Evolutionary conservation across 2,329 filamentous ascomycete species (phyloP).

Genomic region (Ceratocystis smalleyi): DNA sequence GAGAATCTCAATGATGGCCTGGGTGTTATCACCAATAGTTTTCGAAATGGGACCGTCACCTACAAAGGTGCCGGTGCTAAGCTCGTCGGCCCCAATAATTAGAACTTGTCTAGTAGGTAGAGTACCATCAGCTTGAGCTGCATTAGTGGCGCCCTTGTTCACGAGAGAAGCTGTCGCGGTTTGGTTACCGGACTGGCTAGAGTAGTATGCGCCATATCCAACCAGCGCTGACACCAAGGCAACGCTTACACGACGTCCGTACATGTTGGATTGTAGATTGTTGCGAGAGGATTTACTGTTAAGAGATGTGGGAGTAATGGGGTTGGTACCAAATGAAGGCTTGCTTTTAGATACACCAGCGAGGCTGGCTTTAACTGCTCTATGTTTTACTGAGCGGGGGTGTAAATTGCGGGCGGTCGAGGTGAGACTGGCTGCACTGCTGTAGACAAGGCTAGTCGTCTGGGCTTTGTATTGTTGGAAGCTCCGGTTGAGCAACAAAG

Average conservation of each 20-base stretch:
- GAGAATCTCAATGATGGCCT: slow-evolving; percentile 87
- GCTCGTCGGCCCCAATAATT: slow-evolving; percentile 76
- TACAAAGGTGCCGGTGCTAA: slow-evolving; percentile 75
- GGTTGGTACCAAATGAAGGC: slow-evolving; percentile 16
- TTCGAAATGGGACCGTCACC: slow-evolving; percentile 81
- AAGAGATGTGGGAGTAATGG: slow-evolving; percentile 22
- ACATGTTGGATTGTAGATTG: slow-evolving; percentile 56
- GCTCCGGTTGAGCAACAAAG: slow-evolving; percentile 4
- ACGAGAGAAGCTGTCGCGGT: slow-evolving; percentile 19
- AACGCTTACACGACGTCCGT: slow-evolving; percentile 50
- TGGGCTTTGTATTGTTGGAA: slow-evolving; percentile 1
- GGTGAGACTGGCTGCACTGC: neutral
- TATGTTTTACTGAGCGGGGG: slow-evolving; percentile 17
- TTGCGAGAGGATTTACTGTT: slow-evolving; percentile 25
- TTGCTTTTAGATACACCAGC: slow-evolving; percentile 2
- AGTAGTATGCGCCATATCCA: slow-evolving; percentile 64
- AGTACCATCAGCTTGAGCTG: slow-evolving; percentile 23
- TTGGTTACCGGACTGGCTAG: slow-evolving; percentile 26
- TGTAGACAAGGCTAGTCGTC: neutral
- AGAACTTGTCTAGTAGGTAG: slow-evolving; percentile 51
- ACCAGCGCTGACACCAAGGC: slow-evolving; percentile 53
- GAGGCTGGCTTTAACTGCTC: slow-evolving; percentile 14
- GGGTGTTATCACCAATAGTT: slow-evolving; percentile 66
- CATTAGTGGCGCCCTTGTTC: slow-evolving; percentile 18
- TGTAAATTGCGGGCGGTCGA: neutral